Percentiles rank a stretch among this genome's conserved stretches.
Conservation (phyloP, 495 filamentous ascomycete species). For the Xylaria scruposa region DNA sequence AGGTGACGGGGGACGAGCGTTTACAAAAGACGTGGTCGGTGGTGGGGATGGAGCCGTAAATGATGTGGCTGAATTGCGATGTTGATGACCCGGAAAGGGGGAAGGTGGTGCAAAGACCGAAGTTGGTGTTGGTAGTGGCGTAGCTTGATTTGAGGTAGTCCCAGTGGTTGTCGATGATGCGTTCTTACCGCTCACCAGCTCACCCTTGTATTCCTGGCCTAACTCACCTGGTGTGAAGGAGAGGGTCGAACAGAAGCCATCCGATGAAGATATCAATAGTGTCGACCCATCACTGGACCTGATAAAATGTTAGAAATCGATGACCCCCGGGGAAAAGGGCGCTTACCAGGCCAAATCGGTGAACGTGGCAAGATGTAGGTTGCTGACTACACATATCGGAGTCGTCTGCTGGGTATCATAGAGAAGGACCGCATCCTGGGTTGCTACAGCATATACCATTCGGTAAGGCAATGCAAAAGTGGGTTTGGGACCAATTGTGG, state of each 20-base stretch:
- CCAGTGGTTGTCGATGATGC: constrained; percentile 45
- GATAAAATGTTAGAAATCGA: constrained; percentile 24
- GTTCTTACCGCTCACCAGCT: constrained; percentile 61
- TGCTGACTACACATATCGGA: constrained; percentile 91
- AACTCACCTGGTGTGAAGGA: constrained; percentile 85
- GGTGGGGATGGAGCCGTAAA: constrained; percentile 66
- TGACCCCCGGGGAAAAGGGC: not conserved
- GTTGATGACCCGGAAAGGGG: constrained; percentile 60
- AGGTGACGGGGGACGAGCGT: constrained; percentile 71
- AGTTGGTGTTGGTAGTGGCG: constrained; percentile 70
- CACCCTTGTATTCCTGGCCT: constrained; percentile 81
- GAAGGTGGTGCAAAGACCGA: constrained; percentile 64
- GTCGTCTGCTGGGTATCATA: constrained; percentile 98
- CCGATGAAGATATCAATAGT: constrained; percentile 93
- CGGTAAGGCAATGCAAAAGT: constrained; percentile 90
- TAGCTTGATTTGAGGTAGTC: constrained; percentile 62
- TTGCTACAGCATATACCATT: constrained; percentile 95
- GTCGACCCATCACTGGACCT: constrained; percentile 95
- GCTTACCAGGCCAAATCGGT: constrained; percentile 93
- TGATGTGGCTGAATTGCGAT: constrained; percentile 55
- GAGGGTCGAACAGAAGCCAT: constrained; percentile 94
- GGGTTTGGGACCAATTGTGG: constrained; percentile 63
- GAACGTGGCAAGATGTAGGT: constrained; percentile 95
- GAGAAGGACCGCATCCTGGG: constrained; percentile 92
- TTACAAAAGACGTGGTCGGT: constrained; percentile 52